These are phyloP conservation scores for Malbranchea zuffiana DNA, from an alignment of 2,329 filamentous ascomycete genomes.

Conservation along the genomic window DNA sequence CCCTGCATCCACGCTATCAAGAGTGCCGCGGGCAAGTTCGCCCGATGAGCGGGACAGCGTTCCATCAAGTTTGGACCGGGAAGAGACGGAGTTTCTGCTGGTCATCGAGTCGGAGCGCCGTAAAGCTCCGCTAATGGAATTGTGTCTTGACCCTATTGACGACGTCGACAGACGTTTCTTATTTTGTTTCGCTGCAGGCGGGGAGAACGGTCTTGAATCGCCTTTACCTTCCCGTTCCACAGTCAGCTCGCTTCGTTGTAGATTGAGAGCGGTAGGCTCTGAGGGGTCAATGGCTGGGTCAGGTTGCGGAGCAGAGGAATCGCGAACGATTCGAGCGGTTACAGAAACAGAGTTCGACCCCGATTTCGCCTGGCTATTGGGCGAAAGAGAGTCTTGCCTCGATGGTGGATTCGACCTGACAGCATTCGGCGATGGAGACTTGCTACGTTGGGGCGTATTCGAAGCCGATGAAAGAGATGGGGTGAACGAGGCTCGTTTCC, in stretches of 20 bases:
- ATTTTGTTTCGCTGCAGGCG: constrained; percentile 20
- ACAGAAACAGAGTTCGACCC: constrained; percentile 67
- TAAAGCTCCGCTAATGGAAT: constrained; percentile 14
- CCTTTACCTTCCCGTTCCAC: constrained; percentile 51
- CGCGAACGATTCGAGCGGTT: constrained; percentile 70
- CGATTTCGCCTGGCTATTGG: constrained; percentile 18
- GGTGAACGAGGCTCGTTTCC: constrained; percentile 33
- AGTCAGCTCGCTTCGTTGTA: constrained; percentile 48
- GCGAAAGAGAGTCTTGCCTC: constrained; percentile 22
- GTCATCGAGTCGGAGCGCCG: constrained; percentile 28
- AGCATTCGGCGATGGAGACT: constrained; percentile 20
- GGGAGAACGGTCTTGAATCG: constrained; percentile 12
- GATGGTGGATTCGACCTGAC: constrained; percentile 23
- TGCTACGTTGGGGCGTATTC: constrained; percentile 14
- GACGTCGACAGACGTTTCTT: constrained; percentile 32
- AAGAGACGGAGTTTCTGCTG: constrained; percentile 31
- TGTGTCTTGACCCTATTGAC: constrained; percentile 24
- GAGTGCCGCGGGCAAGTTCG: constrained; percentile 24
- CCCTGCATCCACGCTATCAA: constrained; percentile 25
- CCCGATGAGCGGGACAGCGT: constrained; percentile 22
- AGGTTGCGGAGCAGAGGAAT: constrained; percentile 30
- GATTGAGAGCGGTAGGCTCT: constrained; percentile 30
- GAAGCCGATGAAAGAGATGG: constrained; percentile 18
- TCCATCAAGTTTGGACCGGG: constrained; percentile 29
- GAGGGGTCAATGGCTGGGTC: constrained; percentile 28